These are phyloP conservation scores for Davidsoniella eucalypti DNA, from an alignment of 2,329 filamentous ascomycete species.

Conservation along the genomic window DNA sequence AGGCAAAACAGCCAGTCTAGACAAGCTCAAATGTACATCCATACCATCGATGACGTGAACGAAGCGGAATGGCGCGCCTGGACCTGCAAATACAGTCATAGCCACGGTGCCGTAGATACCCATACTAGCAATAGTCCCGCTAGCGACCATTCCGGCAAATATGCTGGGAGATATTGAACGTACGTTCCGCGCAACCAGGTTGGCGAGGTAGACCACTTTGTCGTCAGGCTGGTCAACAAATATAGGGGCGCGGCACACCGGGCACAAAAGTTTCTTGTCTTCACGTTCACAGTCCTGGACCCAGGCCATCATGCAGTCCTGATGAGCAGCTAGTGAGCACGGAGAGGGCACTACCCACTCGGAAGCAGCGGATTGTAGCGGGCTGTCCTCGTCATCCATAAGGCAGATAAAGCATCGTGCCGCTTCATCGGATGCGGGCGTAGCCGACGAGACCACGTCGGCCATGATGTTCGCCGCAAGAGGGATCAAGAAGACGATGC, in stretches of 20 bases:
- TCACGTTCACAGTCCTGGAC: conserved; percentile 69
- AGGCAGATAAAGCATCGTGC: conserved; percentile 47
- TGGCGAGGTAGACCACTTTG: conserved; percentile 49
- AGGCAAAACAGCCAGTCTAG: conserved; percentile 22
- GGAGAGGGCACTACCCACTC: conserved; percentile 78
- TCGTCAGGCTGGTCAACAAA: conserved; percentile 59
- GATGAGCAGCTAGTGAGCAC: conserved; percentile 81
- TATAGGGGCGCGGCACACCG: conserved; percentile 77
- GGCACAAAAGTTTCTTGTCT: conserved; percentile 57
- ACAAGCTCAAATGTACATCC: conserved; percentile 12
- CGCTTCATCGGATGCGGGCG: conserved; percentile 6
- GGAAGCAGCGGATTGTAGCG: conserved; percentile 22
- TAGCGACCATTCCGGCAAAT: conserved; percentile 31
- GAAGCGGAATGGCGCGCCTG: conserved; percentile 27
- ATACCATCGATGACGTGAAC: conserved; percentile 19
- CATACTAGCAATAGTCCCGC: conserved; percentile 34
- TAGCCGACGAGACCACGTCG: not conserved
- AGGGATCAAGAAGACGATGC: not conserved
- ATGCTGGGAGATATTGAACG: conserved; percentile 42
- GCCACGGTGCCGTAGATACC: conserved; percentile 37
- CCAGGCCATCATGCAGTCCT: conserved; percentile 80
- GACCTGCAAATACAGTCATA: conserved; percentile 35
- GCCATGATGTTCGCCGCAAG: not conserved
- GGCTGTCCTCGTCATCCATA: conserved; percentile 33
- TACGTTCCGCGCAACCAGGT: conserved; percentile 38